phyloP scores from a whole-genome alignment of 23 red algal genomes.

The Cyanidioschyzon merolae region DNA sequence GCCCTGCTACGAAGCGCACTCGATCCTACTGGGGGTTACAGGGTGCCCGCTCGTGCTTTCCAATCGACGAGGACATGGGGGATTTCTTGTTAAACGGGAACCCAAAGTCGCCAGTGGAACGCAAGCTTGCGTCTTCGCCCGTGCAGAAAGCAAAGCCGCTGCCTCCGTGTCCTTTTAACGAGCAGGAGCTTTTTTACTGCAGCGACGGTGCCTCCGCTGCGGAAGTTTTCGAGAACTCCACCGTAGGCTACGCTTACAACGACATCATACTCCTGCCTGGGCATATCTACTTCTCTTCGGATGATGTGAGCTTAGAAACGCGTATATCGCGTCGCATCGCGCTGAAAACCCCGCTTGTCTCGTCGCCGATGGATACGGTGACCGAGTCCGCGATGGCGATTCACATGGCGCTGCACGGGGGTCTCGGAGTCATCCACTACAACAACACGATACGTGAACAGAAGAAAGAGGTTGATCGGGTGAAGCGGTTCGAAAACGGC shows the following conservation, averaged over 20 bases:
- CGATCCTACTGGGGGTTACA: too few relatives aligned
- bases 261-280: conserved; percentile 95
- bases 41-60: too few relatives aligned
- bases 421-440: conserved; percentile 92
- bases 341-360: conserved; percentile 69
- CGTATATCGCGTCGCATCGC: conserved; percentile 46
- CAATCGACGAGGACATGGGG: too few relatives aligned
- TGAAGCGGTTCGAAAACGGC: conserved; percentile 96
- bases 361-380: conserved; percentile 98
- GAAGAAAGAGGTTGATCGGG: conserved; percentile 83
- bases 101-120: neutral
- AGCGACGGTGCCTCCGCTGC: conserved; percentile 56
- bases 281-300: conserved; percentile 91
- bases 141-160: neutral
- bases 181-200: conserved; percentile 54
- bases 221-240: conserved; percentile 61
- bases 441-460: conserved; percentile 91
- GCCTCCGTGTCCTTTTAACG: neutral
- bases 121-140: neutral
- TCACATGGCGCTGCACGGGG: conserved; percentile 94
- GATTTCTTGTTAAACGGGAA: neutral
- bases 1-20: too few relatives aligned
- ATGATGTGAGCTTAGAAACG: conserved; percentile 50
- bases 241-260: conserved; percentile 75
- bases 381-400: conserved; percentile 97